phyloP scores from a whole-genome alignment of 148 eudicot genomes.

The Talinum fruticosum region DNA sequence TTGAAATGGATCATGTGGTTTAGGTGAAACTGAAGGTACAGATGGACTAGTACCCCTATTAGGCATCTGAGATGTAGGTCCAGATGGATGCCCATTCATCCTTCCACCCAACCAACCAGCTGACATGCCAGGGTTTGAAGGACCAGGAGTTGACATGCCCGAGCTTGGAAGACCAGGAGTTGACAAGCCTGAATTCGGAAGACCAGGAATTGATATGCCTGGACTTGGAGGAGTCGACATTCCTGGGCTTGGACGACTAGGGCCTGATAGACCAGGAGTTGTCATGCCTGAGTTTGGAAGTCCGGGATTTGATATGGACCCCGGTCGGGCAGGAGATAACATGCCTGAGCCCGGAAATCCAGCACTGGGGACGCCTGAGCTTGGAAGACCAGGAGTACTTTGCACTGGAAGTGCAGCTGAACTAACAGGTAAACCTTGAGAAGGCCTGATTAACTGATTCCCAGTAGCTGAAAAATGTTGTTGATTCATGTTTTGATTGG shows the following conservation, averaged over 20 bases:
- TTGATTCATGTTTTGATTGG: conserved; percentile 49
- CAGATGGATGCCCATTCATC: conserved; percentile 41
- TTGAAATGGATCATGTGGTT: conserved; percentile 39
- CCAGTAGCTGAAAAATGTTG: conserved; percentile 57
- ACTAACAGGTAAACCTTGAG: conserved; percentile 40
- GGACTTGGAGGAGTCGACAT: conserved; percentile 33
- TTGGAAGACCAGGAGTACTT: conserved; percentile 36
- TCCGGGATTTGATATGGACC: conserved; percentile 15
- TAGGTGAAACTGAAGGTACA: conserved; percentile 35
- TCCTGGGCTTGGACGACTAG: conserved; percentile 35
- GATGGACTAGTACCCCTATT: conserved; percentile 48
- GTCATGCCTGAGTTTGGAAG: conserved; percentile 34
- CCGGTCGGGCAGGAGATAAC: too few species aligned
- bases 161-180: conserved; percentile 36
- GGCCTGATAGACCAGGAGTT: conserved; percentile 25
- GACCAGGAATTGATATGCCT: conserved; percentile 27
- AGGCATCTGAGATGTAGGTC: conserved; percentile 42
- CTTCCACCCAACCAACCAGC: conserved; percentile 58
- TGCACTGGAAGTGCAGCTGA: conserved; percentile 48
- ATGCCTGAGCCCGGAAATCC: conserved; percentile 10
- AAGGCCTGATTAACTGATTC: conserved; percentile 56
- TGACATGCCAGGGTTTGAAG: conserved; percentile 44
- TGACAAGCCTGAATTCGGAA: conserved; percentile 35
- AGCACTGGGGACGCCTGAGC: conserved; percentile 28
- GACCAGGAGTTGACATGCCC: conserved; percentile 24